Evolutionary conservation across 768 basidiomycete genomes (phyloP), one percentile per base, ranked within the genome.

Genomic region (Omphalotus guepiniiformis): DNA sequence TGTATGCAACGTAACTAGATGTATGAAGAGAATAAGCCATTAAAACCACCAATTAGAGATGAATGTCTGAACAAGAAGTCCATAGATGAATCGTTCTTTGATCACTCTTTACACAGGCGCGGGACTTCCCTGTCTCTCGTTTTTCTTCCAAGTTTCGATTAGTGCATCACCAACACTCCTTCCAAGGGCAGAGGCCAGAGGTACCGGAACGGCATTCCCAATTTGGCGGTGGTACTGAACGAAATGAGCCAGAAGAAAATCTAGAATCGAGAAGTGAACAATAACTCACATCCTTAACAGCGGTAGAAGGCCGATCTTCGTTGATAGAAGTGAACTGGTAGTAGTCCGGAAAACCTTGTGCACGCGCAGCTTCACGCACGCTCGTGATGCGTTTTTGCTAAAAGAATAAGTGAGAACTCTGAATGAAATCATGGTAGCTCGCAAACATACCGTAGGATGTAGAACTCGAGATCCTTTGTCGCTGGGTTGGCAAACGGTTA

Each of bases 181-280:
- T 6, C 83, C 84, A 2, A 88, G 67, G 2, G 84, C 83, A 8
- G 75, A 65, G 3, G 83, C 84, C 19, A 89, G 70, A 2, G 82
- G 82, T 6, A 87, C 72, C 2, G 87, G 85, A 6, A 88, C 87
- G 2, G 86, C 88, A 56, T 90, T 90, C 0, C 88, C 88, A 37
- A 90, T 88, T 53, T 89, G 88, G 40, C 76, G 70, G 48, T 82
- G 69, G 80, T 84, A 83, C 88, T 90, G 52, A 19, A 50, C 16
- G 49, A 52, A 40, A 13, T 26, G 46, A 3, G 8, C 7, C 9
- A 15, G n/a, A 3, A 48, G 36, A 27, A 47, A 23, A 26, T 34
- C 39, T 18, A 22, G 22, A 36, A 44, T 39, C 22, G 29, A 26
- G 36, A 26, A 46, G 19, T 22, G 8, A 27, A 27, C 19, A 26